Evolutionary conservation across 345 rosid species (phyloP).

Genomic region (Moricandia moricandioides): DNA sequence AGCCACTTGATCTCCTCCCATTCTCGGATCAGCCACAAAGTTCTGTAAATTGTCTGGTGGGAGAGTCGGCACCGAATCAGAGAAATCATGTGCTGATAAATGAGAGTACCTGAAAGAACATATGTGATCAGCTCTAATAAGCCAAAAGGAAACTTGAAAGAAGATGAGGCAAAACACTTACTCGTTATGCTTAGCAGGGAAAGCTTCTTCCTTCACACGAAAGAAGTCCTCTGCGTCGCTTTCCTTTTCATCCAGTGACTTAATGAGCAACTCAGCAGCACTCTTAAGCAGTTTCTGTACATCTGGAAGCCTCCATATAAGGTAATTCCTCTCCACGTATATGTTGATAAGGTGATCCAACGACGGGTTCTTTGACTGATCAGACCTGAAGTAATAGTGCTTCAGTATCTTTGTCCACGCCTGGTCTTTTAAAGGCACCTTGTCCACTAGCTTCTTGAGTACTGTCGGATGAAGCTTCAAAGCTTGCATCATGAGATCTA

Average conservation of each 20-base stretch:
- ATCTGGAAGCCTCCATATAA: constrained; percentile 89
- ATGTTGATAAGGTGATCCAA: constrained; percentile 74
- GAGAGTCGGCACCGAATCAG: constrained; percentile 66
- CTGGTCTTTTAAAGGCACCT: constrained; percentile 83
- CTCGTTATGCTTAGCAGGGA: constrained; percentile 79
- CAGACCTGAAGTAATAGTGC: constrained; percentile 56
- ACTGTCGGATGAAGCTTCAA: constrained; percentile 85
- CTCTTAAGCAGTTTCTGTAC: constrained; percentile 65
- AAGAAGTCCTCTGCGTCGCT: constrained; percentile 70
- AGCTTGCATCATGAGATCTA: constrained; percentile 83
- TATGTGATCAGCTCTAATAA: neutral
- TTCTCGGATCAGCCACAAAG: constrained; percentile 63
- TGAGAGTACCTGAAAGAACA: constrained; percentile 52
- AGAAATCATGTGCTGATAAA: constrained; percentile 70
- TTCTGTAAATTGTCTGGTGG: constrained; percentile 84
- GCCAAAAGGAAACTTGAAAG: neutral
- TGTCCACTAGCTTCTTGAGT: constrained; percentile 64
- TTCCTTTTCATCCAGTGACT: constrained; percentile 51
- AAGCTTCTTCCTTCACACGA: constrained; percentile 74
- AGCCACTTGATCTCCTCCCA: constrained; percentile 44
- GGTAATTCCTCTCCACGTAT: constrained; percentile 76
- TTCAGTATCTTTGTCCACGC: constrained; percentile 65
- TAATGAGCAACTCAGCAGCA: constrained; percentile 52
- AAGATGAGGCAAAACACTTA: constrained; percentile 38
- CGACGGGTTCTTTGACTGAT: constrained; percentile 61